Base-by-base conservation (phyloP, 257 asterid species). In the Thymus mandschuricus region DNA sequence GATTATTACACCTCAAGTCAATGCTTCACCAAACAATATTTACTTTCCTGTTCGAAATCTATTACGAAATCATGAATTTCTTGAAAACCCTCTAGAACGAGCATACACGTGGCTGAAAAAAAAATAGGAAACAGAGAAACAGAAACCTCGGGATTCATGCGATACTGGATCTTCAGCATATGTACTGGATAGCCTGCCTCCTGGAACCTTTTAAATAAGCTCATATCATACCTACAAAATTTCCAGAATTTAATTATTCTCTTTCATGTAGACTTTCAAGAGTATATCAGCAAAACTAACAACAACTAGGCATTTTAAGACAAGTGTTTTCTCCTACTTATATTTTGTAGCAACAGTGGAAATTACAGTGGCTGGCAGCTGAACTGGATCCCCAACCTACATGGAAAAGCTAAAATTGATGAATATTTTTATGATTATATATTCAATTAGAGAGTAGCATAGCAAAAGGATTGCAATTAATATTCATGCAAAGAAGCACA, bases 381-480 rank as follows among this genome's bases (percentile, higher is more conserved):
- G 99, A 72, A 89, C 92, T 64, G 99, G 99, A 85, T 95, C 99
- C 65, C 99, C 99, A 11, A 95, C 98, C 99, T 91, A 66, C 73
- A 75, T 38, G 38, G 64, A 71, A 79, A 69, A 12, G 67, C 57
- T 30, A 60, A 67, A 68, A 54, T 33, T 13, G 38, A 70, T 50
- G 2, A 31, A 49, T 66, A 69, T 27, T 13, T 56, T 62, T 33
- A 69, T 65, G 49, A 54, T 35, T 46, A 63, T 54, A 41, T 4
- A 51, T 35, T 38, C 66, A 33, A 55, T 12, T 35, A 38, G 57
- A 67, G 55, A 33, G 46, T 13, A 45, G 48, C 61, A 52, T 7
- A 31, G 45, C 66, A 54, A 52, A 41, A 21, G 40, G 61, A 60
- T 66, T 10, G 45, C 58, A 66, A 15, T 34, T 56, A 21, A 10